Evolutionary conservation across 352 stramenopile genomes (phyloP), one percentile per base, ranked within the genome.

Genomic region (Phytophthora boehmeriae): DNA sequence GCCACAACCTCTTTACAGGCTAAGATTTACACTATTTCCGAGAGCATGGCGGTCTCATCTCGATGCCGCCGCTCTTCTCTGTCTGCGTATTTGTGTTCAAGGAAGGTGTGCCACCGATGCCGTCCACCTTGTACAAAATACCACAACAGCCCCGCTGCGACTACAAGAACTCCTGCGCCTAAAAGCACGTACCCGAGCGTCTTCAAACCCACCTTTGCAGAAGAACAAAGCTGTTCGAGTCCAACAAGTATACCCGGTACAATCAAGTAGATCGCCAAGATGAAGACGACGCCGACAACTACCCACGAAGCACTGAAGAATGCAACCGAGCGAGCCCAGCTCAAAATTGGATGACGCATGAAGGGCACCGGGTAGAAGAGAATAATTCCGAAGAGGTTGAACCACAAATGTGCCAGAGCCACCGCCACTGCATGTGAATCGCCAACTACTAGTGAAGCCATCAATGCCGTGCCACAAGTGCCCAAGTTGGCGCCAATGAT

Each of bases 401-500:
- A 97, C 62, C 92, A 95, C 22, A 97, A 78, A 63, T 98, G 91
- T 16, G 76, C 76, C 23, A 97, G 74, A 46, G 90, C 93, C 19
- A 98, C 82, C 55, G 95, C 86, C 45, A 97, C 79, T 4, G 84
- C 71, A 22, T 89, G 59, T 0, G 70, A 60, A 35, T 84, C 90
- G 28, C 75, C 78, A 38, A 87, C 90, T 17, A 97, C 90, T 27
- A 97, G 57, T 13, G 90, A 75, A 42, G 91, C 88, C 17, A 97
- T 58, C 32, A 98, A 54, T n/a, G 76, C 88, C 44, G 89, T 97
- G 8, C 87, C 71, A 5, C 89, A 97, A 17, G 93, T 97, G 22
- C 91, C 93, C 52, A 98, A 75, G 61, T 98, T 97, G 50, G 93
- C 85, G 44, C 90, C 93, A n/a, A 98, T 64, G 52, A 92, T 90